A percentile compares a stretch with the other conserved stretches of the same genome.
Conservation (phyloP, 2,329 filamentous ascomycete genomes). For the Colletotrichum simmondsii region DNA sequence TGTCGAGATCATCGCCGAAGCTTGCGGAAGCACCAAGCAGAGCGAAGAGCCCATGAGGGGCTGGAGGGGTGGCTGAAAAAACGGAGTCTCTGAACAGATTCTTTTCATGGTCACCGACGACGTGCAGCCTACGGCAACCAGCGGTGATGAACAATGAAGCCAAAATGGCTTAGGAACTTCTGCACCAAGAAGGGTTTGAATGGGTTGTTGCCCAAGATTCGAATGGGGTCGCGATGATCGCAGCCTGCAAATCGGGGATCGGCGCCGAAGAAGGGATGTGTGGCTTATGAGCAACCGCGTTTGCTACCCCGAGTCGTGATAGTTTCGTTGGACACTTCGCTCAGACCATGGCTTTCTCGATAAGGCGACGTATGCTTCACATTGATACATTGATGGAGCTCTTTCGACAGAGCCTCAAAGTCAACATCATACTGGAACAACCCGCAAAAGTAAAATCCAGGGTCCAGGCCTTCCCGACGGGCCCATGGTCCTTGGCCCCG, state of each 20-base stretch:
- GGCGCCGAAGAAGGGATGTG: neutral
- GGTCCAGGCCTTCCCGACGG: slow-evolving; percentile 27
- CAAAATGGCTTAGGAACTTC: slow-evolving; percentile 1
- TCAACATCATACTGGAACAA: neutral
- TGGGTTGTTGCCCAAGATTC: slow-evolving; percentile 4
- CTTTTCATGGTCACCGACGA: slow-evolving; percentile 33
- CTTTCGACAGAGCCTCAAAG: neutral
- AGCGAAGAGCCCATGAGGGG: slow-evolving; percentile 2
- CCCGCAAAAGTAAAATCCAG: neutral
- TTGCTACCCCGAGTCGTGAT: neutral
- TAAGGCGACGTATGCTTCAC: neutral
- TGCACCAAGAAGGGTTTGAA: slow-evolving; percentile 6
- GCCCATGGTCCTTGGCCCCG: slow-evolving; percentile 12
- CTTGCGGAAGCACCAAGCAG: slow-evolving; percentile 5
- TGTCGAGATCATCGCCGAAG: slow-evolving; percentile 23
- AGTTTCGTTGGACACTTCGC: neutral
- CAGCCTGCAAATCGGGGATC: neutral
- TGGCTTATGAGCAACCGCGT: neutral
- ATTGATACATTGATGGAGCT: neutral
- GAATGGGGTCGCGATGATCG: neutral
- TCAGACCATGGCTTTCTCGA: neutral
- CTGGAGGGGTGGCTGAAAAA: slow-evolving; percentile 29
- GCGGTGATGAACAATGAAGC: slow-evolving; percentile 23
- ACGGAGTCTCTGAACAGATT: slow-evolving; percentile 30
- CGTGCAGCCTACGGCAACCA: slow-evolving; percentile 22